Evolutionary conservation across 2,329 filamentous ascomycete genomes (phyloP).

Genomic region (Pseudophaeomoniella oleicola): DNA sequence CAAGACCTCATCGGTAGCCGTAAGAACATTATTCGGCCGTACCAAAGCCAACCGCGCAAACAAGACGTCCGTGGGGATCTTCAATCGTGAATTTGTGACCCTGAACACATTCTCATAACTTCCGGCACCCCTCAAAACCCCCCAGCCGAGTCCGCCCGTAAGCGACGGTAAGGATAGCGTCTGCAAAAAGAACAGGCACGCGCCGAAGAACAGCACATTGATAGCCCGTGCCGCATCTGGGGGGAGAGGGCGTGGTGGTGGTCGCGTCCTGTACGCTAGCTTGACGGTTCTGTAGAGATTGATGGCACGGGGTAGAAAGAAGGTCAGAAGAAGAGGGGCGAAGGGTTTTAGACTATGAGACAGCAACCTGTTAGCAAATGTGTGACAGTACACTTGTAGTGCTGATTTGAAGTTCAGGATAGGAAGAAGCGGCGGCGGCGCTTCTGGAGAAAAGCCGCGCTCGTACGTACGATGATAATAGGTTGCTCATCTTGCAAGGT

Average conservation of each 20-base stretch:
- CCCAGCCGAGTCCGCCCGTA: not conserved
- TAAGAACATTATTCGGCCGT: slow-evolving; percentile 26
- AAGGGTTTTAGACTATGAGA: slow-evolving; percentile 12
- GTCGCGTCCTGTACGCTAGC: slow-evolving; percentile 14
- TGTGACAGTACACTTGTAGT: no score
- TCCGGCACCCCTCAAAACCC: slow-evolving; percentile 44
- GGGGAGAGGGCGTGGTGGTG: slow-evolving; percentile 22
- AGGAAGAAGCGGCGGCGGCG: no score
- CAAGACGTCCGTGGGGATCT: slow-evolving; percentile 71
- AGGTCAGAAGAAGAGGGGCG: slow-evolving; percentile 13
- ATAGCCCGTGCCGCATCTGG: slow-evolving; percentile 21
- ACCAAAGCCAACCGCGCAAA: slow-evolving; percentile 53
- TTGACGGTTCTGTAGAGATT: slow-evolving; percentile 10
- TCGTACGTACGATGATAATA: no score
- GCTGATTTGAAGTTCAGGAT: no score
- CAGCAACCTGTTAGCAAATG: not conserved
- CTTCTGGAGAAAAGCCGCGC: no score
- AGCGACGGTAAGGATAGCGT: no score
- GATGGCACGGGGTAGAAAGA: slow-evolving; percentile 11
- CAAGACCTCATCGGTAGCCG: slow-evolving; percentile 46
- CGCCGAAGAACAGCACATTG: slow-evolving; percentile 38
- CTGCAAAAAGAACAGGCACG: slow-evolving; percentile 25
- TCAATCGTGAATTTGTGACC: slow-evolving; percentile 63
- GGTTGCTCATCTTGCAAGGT: no score
- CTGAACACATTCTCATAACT: slow-evolving; percentile 60